Base-by-base conservation (phyloP, 208 protist species). In the Herpetomonas samuelpessoai region DNA sequence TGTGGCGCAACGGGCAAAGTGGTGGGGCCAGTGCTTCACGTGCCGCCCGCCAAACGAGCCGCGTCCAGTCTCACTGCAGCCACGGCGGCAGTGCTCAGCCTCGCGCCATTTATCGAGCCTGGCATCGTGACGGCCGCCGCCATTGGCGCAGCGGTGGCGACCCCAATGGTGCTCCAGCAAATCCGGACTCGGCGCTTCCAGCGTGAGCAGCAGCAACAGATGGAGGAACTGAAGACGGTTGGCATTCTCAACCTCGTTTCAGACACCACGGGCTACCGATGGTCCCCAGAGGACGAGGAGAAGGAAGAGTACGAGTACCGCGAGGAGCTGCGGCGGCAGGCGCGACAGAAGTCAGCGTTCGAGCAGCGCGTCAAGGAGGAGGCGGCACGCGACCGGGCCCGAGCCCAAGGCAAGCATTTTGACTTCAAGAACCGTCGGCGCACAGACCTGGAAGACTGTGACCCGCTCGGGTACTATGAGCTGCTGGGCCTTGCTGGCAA, bases 401-500 rank as follows among this genome's bases (percentile, higher is more conserved):
- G 81, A 4, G 65, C 61, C 14, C 70, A 68, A 26, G 74, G 72
- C 18, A 62, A 69, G 21, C 76, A 88, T 45, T 78, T 90, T 41
- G 76, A 95, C 50, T 51, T 84, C 2, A 81, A 77, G 57, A 76
- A 79, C 52, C 79, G 88, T 31, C 83, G 83, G 26, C 85, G 88
- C 54, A 88, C 74, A 1, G 86, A 92, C 57, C 70, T 96, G 25
- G 71, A 78, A 25, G 73, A 93, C 35, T 69, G 73, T 3, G 89
- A 96, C 62, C 85, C 89, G n/a, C 77, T 88, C n/a, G 86, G 89
- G 39, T 93, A 89, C 77, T 96, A 96, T 74, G 66, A 79, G 51
- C 53, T 96, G 35, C 79, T 96, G 0, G 86, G 86, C 2, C 74
- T 96, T 22, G 65, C 69, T 52, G 89, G 89, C 21, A 76, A 77